phyloP scores from a whole-genome alignment of 495 filamentous ascomycete genomes.

The Stereocaulon alpinum region DNA sequence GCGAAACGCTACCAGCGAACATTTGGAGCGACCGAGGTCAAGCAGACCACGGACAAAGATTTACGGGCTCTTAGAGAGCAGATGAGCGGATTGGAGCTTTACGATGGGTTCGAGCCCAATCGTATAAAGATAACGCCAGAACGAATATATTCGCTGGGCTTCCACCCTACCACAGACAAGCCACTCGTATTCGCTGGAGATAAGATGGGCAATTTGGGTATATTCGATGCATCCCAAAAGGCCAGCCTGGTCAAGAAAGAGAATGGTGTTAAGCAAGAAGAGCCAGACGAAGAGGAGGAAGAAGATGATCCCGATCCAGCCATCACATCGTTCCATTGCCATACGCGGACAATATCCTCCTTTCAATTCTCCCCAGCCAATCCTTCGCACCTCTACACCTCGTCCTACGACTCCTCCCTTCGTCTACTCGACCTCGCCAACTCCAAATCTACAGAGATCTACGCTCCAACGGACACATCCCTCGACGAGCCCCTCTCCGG shows the following conservation, averaged over 20 bases:
- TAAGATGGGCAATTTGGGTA: slow-evolving; percentile 84
- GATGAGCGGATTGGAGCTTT: slow-evolving; percentile 71
- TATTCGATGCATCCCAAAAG: slow-evolving; percentile 83
- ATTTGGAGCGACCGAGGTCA: slow-evolving; percentile 70
- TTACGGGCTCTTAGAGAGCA: slow-evolving; percentile 66
- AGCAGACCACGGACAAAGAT: slow-evolving; percentile 67
- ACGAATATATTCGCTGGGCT: slow-evolving; percentile 75
- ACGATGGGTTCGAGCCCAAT: slow-evolving; percentile 70
- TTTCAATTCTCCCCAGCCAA: slow-evolving; percentile 69
- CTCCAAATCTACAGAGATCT: slow-evolving; percentile 66
- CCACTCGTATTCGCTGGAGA: slow-evolving; percentile 91
- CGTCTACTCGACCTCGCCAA: slow-evolving; percentile 77
- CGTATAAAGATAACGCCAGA: slow-evolving; percentile 90
- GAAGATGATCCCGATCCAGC: slow-evolving; percentile 58
- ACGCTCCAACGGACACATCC: slow-evolving; percentile 55
- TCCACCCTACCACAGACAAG: slow-evolving; percentile 80
- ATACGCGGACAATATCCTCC: slow-evolving; percentile 77
- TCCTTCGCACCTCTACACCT: slow-evolving; percentile 58
- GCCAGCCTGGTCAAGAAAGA: slow-evolving; percentile 30
- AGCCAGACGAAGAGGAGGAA: slow-evolving; percentile 53
- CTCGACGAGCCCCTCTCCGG: slow-evolving; percentile 71
- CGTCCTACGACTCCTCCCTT: slow-evolving; percentile 92
- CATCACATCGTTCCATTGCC: slow-evolving; percentile 78
- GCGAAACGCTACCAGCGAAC: slow-evolving; percentile 72
- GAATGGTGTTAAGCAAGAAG: slow-evolving; percentile 27